A percentile compares a stretch with the other conserved stretches of the same genome.
Evolutionary conservation across 2,329 filamentous ascomycete genomes (phyloP).

Genomic region (Botrytis fragariae): DNA sequence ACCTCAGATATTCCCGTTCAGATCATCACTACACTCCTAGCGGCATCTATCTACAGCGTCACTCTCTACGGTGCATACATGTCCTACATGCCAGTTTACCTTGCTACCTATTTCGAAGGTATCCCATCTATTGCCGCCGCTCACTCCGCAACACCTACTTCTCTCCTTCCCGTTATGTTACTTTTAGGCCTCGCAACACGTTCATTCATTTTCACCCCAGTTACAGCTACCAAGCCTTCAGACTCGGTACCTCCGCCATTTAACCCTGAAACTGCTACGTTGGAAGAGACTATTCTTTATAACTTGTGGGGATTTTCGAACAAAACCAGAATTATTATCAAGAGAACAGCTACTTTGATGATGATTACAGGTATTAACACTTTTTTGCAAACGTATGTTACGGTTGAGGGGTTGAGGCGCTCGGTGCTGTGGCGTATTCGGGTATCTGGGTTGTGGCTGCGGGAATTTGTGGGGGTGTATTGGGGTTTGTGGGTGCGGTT

Average conservation of each 20-base stretch:
- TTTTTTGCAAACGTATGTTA: conserved; percentile 63
- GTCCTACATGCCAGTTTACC: conserved; percentile 66
- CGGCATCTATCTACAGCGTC: conserved; percentile 72
- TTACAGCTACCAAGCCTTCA: conserved; percentile 50
- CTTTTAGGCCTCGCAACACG: conserved; percentile 67
- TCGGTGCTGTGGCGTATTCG: conserved; percentile 71
- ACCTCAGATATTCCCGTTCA: conserved; percentile 61
- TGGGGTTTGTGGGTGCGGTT: conserved; percentile 53
- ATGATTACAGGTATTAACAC: conserved; percentile 57
- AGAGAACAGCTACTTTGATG: conserved; percentile 60
- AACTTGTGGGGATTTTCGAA: conserved; percentile 69
- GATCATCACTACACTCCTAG: conserved; percentile 63
- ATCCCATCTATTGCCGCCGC: conserved; percentile 67
- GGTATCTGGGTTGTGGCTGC: conserved; percentile 70
- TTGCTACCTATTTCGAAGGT: conserved; percentile 74
- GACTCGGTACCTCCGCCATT: conserved; percentile 54
- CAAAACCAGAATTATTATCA: conserved; percentile 61
- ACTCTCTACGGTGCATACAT: conserved; percentile 66
- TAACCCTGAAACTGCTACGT: conserved; percentile 61
- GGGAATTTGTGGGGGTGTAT: conserved; percentile 54
- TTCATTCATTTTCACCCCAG: conserved; percentile 74
- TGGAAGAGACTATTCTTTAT: conserved; percentile 68
- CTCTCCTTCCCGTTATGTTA: conserved; percentile 56
- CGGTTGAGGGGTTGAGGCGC: conserved; percentile 64
- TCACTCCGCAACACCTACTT: conserved; percentile 59